Base-by-base conservation (phyloP, 2,329 filamentous ascomycete genomes). In the Balansia obtecta region DNA sequence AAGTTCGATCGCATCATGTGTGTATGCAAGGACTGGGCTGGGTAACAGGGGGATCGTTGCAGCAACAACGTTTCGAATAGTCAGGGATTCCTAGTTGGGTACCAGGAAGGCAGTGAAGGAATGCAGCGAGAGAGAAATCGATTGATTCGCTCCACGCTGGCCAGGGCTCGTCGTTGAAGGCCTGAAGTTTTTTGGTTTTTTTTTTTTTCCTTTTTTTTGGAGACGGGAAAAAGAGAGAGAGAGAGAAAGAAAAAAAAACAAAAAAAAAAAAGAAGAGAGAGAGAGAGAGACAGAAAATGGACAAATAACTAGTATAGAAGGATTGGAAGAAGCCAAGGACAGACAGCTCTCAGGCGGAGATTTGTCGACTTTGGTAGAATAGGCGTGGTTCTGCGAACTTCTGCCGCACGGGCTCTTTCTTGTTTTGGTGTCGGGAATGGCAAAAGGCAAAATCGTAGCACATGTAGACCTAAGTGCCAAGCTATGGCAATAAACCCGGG, bases 1-100 rank as follows among this genome's bases (percentile, higher is more conserved):
- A 40, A n/a, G 48, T 39, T 34, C 10, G 30, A 47, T 50, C 33
- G 48, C 51, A 52, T 52, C 48, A 45, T 52, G 32, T 32, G 38
- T 16, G 47, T 44, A 50, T 37, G 48, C 20, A 41, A 39, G 44
- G 7, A 44, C 18, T 9, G 18, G 18, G 20, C 32, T 33, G 4
- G 22, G 1, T 18, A 27, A 45, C 30, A 33, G 42, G 39, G 37
- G 39, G 37, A 18, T 43, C 10, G 32, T 20, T 27, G 32, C 47
- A 33, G 20, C 15, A 20, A 30, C n/a, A 20, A 30, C 20, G n/a
- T 42, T 42, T 42, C 40, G 18, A 20, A 16, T 33, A 15, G 16
- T 22, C 45, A 39, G 45, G 20, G 7, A 38, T 30, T 18, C 34
- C 15, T 18, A 20, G 33, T 10, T 7, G 20, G 22, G 10, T 9